Conservation (phyloP, 225 moss, liverwort and hornwort species). For the Anthoceros angustus region DNA sequence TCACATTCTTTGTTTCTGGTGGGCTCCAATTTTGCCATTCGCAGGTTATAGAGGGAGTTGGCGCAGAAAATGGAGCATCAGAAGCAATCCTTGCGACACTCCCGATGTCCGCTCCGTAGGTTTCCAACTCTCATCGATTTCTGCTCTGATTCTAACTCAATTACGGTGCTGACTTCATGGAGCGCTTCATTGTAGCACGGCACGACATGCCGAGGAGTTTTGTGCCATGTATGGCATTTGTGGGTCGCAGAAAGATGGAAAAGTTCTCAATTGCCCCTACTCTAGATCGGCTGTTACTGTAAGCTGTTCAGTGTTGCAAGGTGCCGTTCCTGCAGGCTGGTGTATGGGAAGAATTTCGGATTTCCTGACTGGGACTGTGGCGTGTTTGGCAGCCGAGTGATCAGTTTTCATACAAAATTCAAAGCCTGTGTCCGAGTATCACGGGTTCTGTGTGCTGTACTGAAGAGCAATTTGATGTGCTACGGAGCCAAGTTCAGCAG, state of each 20-base stretch:
- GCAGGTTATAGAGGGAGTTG: too few relatives aligned
- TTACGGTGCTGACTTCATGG: too few relatives aligned
- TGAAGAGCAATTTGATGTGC: slow-evolving; percentile 63
- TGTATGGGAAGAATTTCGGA: background rate
- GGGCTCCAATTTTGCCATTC: too few relatives aligned
- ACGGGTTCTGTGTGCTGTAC: slow-evolving; percentile 81
- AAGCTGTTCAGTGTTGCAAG: slow-evolving; percentile 10
- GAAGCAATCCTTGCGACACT: too few relatives aligned
- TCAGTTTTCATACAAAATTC: slow-evolving; percentile 68
- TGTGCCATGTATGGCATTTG: slow-evolving; percentile 96
- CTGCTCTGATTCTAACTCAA: too few relatives aligned
- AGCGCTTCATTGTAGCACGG: slow-evolving; percentile 19
- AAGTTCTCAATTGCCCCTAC: slow-evolving; percentile 66
- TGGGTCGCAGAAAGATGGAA: slow-evolving; percentile 54
- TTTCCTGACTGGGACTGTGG: background rate
- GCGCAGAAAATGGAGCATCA: too few relatives aligned
- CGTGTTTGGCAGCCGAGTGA: slow-evolving; percentile 53
- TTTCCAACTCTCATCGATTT: too few relatives aligned
- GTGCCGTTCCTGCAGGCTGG: background rate
- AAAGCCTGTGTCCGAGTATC: slow-evolving; percentile 82
- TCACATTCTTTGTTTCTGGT: too few relatives aligned
- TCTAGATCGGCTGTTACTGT: slow-evolving; percentile 55
- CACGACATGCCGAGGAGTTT: slow-evolving; percentile 32
- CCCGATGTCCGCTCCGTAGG: too few relatives aligned
- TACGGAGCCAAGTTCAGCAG: slow-evolving; percentile 90